phyloP scores from a whole-genome alignment of 306 rosid species.

The Cicer arietinum region DNA sequence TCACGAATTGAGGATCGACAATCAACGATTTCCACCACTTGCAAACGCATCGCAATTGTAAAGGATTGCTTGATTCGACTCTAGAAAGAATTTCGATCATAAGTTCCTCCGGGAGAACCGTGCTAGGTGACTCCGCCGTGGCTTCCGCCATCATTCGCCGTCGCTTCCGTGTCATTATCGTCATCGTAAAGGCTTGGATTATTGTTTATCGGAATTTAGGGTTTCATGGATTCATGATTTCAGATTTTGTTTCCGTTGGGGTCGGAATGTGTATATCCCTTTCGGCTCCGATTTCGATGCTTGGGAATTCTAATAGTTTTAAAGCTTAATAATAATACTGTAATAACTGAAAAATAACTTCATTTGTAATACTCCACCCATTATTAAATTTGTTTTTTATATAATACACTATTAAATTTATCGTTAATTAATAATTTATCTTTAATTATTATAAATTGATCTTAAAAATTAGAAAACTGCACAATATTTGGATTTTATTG shows the following conservation, averaged over 20 bases:
- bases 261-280: too few species aligned
- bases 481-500: too few species aligned
- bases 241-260: neutral
- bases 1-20: slow-evolving; percentile 47
- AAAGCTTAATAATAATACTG: too few species aligned
- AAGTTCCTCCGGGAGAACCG: slow-evolving; percentile 42
- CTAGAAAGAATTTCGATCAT: slow-evolving; percentile 47
- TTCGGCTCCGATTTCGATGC: too few species aligned
- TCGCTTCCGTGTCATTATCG: slow-evolving; percentile 38
- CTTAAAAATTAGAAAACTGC: too few species aligned
- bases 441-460: too few species aligned
- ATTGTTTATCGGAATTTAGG: neutral
- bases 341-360: too few species aligned
- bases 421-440: too few species aligned
- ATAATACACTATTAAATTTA: too few species aligned
- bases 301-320: too few species aligned
- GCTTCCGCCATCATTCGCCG: slow-evolving; percentile 33
- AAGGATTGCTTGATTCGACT: slow-evolving; percentile 35
- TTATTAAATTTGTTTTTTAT: too few species aligned
- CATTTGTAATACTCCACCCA: too few species aligned
- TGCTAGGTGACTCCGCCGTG: neutral
- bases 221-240: neutral
- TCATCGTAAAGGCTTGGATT: slow-evolving; percentile 20
- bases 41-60: slow-evolving; percentile 50
- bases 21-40: slow-evolving; percentile 47